Evolutionary conservation across 2,329 filamentous ascomycete genomes (phyloP).

Genomic region (Trichoderma arundinaceum): DNA sequence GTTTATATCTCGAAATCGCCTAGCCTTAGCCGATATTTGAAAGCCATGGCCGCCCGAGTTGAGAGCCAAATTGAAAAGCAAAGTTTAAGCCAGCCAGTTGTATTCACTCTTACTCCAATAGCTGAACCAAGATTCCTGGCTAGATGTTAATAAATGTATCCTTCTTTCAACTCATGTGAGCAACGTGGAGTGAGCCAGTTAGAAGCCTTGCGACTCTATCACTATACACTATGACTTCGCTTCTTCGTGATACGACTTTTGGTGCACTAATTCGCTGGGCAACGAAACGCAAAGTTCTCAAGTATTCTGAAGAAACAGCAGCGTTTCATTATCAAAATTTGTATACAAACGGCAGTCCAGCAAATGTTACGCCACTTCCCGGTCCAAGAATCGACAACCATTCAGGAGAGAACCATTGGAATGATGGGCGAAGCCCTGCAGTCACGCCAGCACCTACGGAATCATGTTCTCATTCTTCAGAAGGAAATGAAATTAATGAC

Average conservation of each 20-base stretch:
- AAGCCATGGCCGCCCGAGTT: not conserved
- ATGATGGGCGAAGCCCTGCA: not conserved
- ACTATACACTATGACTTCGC: not conserved
- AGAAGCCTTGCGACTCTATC: too few relatives aligned
- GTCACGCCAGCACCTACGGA: not conserved
- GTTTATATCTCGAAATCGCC: too few relatives aligned
- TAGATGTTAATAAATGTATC: not conserved
- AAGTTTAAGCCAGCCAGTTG: not conserved
- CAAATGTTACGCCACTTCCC: not conserved
- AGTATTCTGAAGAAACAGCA: not conserved
- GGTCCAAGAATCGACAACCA: not conserved
- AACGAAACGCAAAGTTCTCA: not conserved
- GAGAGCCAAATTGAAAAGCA: not conserved
- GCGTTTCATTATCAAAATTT: not conserved
- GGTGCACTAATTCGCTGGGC: slow-evolving; percentile 3
- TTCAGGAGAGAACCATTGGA: not conserved
- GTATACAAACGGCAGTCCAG: not conserved
- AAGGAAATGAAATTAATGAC: not conserved
- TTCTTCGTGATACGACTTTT: slow-evolving; percentile 11
- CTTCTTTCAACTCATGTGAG: too few relatives aligned
- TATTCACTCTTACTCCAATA: not conserved
- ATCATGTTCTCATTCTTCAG: not conserved
- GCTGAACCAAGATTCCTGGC: not conserved
- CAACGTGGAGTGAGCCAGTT: too few relatives aligned
- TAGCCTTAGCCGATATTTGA: too few relatives aligned